These are phyloP conservation scores for Spencermartinsiella europaea DNA, from an alignment of 805 yeast genomes.

Conservation along the genomic window DNA sequence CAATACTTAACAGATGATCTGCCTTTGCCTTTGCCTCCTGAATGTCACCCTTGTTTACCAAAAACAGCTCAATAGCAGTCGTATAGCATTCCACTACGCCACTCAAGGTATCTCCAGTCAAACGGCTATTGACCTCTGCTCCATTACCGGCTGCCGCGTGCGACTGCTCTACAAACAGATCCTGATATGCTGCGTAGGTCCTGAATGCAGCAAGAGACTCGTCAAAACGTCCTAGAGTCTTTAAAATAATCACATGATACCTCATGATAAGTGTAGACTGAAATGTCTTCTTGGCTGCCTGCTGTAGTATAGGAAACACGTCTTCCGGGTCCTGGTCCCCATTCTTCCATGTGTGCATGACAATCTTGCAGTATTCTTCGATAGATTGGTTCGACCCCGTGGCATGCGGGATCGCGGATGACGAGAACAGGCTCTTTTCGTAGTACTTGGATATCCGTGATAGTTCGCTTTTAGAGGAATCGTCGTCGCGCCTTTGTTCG, in stretches of 20 bases:
- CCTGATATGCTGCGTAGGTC: constrained; percentile 29
- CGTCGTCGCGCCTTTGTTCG: neutral
- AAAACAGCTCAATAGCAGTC: constrained; percentile 12
- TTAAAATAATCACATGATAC: constrained; percentile 24
- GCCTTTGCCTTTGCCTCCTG: constrained; percentile 18
- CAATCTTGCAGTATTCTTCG: constrained; percentile 20
- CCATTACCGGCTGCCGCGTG: constrained; percentile 22
- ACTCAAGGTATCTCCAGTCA: constrained; percentile 19
- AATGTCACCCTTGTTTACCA: constrained; percentile 14
- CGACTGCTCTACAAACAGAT: constrained; percentile 21
- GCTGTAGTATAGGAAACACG: constrained; percentile 16
- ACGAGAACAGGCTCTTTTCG: constrained; percentile 16
- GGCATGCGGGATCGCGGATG: constrained; percentile 19
- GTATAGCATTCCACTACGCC: constrained; percentile 14
- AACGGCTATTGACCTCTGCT: constrained; percentile 17
- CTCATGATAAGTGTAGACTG: constrained; percentile 34
- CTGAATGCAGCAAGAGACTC: constrained; percentile 33
- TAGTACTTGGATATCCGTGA: constrained; percentile 11
- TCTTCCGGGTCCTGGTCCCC: constrained; percentile 11
- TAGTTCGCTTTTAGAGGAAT: constrained; percentile 8
- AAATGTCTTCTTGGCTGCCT: constrained; percentile 26
- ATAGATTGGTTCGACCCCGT: constrained; percentile 19
- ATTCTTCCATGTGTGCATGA: constrained; percentile 23
- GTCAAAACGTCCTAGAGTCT: constrained; percentile 22
- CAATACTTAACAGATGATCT: constrained; percentile 13